A percentile compares a stretch with the other conserved stretches of the same genome.
These are phyloP conservation scores for Euphorbia celastroides DNA, from an alignment of 441 rosid species.

Conservation along the genomic window DNA sequence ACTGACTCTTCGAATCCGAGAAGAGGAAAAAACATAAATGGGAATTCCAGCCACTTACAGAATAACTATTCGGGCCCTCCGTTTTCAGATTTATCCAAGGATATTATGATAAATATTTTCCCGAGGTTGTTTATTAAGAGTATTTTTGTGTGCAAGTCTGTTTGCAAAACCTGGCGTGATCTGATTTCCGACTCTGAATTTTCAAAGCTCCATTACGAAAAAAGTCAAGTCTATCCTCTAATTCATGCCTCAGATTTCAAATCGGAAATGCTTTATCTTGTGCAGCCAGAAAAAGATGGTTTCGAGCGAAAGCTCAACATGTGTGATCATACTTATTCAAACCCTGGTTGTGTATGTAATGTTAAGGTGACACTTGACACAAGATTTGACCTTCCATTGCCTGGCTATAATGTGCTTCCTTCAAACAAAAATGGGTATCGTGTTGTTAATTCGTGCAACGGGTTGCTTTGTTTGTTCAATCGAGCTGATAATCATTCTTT, in stretches of 20 bases:
- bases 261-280: not conserved
- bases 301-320: no score
- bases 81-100: not conserved
- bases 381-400: no score
- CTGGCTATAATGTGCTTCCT: no score
- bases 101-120: not conserved
- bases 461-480: no score
- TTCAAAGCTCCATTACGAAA: conserved; percentile 7
- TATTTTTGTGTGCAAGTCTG: not conserved
- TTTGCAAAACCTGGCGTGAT: not conserved
- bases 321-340: no score
- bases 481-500: no score
- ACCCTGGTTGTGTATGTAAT: no score
- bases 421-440: no score
- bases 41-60: not conserved
- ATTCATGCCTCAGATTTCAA: no score
- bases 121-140: not conserved
- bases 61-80: not conserved
- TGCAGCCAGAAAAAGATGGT: no score
- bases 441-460: no score
- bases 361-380: no score
- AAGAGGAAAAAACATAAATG: not conserved
- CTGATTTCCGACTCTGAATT: conserved; percentile 7
- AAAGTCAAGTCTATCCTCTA: not conserved
- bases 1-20: not conserved